These are phyloP conservation scores for Austropuccinia psidii DNA, from an alignment of 1,284 basidiomycete genomes.

Conservation along the genomic window DNA sequence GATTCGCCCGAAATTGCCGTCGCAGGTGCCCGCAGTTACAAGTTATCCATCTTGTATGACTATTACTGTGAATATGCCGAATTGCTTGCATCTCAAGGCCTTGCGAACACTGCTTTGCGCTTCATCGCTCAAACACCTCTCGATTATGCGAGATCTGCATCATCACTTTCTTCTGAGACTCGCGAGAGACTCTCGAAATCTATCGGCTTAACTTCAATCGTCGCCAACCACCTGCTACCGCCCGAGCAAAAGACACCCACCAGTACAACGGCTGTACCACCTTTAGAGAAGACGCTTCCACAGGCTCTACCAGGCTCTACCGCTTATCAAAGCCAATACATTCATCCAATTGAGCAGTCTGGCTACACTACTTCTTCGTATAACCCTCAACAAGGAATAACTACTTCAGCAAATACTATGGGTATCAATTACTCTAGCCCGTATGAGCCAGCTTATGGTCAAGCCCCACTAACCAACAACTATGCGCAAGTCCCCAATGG, in stretches of 20 bases:
- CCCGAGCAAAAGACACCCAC: constrained; percentile 38
- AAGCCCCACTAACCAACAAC: constrained; percentile 62
- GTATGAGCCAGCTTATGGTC: constrained; percentile 63
- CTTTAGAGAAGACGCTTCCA: constrained; percentile 28
- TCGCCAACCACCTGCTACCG: constrained; percentile 38
- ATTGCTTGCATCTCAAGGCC: constrained; percentile 78
- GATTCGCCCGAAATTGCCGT: constrained; percentile 51
- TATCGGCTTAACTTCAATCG: constrained; percentile 40
- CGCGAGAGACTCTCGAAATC: constrained; percentile 42
- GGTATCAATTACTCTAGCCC: constrained; percentile 37
- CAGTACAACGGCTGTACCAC: constrained; percentile 37
- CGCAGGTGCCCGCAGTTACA: constrained; percentile 62
- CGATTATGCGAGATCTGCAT: constrained; percentile 60
- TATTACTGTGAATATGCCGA: constrained; percentile 94
- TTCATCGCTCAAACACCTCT: constrained; percentile 74
- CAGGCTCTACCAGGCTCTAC: constrained; percentile 6
- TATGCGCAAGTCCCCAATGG: constrained; percentile 40
- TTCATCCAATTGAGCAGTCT: not conserved
- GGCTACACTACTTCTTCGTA: constrained; percentile 16
- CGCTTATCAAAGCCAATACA: constrained; percentile 20
- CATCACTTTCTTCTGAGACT: constrained; percentile 53
- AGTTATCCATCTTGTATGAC: constrained; percentile 78
- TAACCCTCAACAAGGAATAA: constrained; percentile 4
- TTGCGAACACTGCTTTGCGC: constrained; percentile 69
- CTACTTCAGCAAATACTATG: not conserved